Base-by-base conservation (phyloP, 495 filamentous ascomycete species). In the Aspergillus bertholletiae region DNA sequence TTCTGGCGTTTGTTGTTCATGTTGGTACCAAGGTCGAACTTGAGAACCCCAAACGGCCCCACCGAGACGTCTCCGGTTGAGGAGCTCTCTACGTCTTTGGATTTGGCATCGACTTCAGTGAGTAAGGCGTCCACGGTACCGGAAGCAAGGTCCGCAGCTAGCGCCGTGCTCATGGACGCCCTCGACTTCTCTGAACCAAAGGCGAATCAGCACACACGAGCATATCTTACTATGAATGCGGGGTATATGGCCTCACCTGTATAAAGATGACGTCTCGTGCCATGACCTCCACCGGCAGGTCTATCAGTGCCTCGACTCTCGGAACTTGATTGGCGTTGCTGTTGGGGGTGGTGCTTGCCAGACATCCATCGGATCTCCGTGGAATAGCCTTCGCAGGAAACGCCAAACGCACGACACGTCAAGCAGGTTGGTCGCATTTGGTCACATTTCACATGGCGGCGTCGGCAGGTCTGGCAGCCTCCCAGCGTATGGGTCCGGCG, bases 371-470 rank as follows among this genome's bases (percentile, higher is more conserved):
- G 56, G 7, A 72, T 59, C 17, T 70, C 62, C 46, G 65, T 59
- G 7, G 67, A 57, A 45, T 67, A 70, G 0, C 69, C 69, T 40
- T 72, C 69, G 18, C 69, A 72, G n/a, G 50, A 21, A 4, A 70
- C 56, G 0, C 65, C 69, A 11, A 61, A 49, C 11, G 59, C 54
- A 7, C 55, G 62, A 48, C 68, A 73, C 2, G 61, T 70, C 2
- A 60, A 59, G 39, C 73, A 76, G 2, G 54, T 44, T 12, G 73
- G 73, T 34, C 67, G 61, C 46, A 63, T 62, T 50, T 76, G 70
- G 48, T 76, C 72, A 51, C 73, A 67, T 63, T 70, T 60, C 67
- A 78, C 37, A 62, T 78, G 57, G 59, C 73, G 56, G 48, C 71
- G 40, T 49, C 70, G 49, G 63, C 68, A 61, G 5, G 72, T 76